Percentiles rank a stretch among this genome's conserved stretches.
Evolutionary conservation across 75 land plant species (phyloP).

Genomic region (Adiantum capillusveneris): DNA sequence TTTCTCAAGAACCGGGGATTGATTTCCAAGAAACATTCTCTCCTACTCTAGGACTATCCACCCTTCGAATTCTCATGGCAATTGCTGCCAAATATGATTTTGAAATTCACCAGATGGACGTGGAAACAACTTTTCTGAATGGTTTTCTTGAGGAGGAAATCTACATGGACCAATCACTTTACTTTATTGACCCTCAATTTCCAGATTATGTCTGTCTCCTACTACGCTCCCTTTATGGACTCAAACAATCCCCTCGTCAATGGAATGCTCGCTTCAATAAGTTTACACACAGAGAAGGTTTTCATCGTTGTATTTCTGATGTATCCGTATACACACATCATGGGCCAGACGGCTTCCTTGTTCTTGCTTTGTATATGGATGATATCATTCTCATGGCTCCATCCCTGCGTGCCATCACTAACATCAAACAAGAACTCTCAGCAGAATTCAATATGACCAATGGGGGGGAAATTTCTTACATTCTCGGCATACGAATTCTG

Average conservation of each 20-base stretch:
- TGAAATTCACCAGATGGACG: conserved; percentile 19
- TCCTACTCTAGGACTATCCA: conserved; percentile 7
- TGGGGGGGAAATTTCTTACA: no score
- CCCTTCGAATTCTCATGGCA: conserved; percentile 15
- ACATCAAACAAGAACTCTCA: no score
- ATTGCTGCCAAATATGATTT: conserved; percentile 16
- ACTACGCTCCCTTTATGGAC: conserved; percentile 10
- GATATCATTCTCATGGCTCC: neutral
- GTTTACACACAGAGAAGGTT: conserved; percentile 1
- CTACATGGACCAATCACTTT: conserved; percentile 17
- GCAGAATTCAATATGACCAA: no score
- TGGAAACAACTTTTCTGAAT: conserved; percentile 22
- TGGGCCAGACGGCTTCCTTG: neutral
- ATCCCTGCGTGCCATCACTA: no score
- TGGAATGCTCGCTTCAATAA: conserved; percentile 7
- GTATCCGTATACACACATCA: neutral
- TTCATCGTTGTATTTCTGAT: neutral
- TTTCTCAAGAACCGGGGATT: conserved; percentile 8
- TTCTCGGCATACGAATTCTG: no score
- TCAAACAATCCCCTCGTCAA: conserved; percentile 16
- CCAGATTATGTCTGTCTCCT: conserved; percentile 9
- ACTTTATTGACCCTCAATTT: neutral
- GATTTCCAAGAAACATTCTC: conserved; percentile 13
- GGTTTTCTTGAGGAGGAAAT: conserved; percentile 19
- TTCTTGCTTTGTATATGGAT: neutral